These are phyloP conservation scores for Xerocomellus chrysenteron DNA, from an alignment of 768 basidiomycete genomes.

Conservation along the genomic window DNA sequence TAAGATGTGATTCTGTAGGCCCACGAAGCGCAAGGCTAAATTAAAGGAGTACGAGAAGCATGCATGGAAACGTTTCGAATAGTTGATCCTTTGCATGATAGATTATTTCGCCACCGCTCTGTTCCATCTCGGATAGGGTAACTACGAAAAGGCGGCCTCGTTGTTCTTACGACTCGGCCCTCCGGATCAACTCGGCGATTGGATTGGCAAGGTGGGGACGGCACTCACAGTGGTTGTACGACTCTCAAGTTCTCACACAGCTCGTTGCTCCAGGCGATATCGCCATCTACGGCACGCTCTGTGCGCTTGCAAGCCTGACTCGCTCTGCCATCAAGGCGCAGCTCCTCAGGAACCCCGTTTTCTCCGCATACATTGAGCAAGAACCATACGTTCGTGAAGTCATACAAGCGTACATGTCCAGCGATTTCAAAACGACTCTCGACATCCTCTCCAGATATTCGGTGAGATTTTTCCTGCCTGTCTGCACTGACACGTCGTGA, in stretches of 20 bases:
- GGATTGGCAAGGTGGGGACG: slow-evolving; percentile 64
- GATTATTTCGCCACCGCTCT: slow-evolving; percentile 81
- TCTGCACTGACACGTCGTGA: neutral
- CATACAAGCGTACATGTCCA: slow-evolving; percentile 80
- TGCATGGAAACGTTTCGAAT: slow-evolving; percentile 73
- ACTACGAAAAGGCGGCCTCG: slow-evolving; percentile 79
- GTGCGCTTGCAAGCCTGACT: slow-evolving; percentile 74
- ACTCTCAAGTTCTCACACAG: slow-evolving; percentile 23
- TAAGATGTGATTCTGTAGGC: slow-evolving; percentile 13
- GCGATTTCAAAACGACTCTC: slow-evolving; percentile 81
- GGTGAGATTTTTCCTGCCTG: slow-evolving; percentile 38
- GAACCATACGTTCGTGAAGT: slow-evolving; percentile 87
- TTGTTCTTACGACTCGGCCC: slow-evolving; percentile 69
- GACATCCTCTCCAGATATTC: slow-evolving; percentile 72
- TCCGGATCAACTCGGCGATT: slow-evolving; percentile 67
- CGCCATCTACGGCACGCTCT: slow-evolving; percentile 82
- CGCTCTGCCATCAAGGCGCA: slow-evolving; percentile 68
- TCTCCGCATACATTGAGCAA: slow-evolving; percentile 78
- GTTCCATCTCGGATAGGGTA: slow-evolving; percentile 65
- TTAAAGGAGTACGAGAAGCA: slow-evolving; percentile 74
- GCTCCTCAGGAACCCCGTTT: slow-evolving; percentile 66
- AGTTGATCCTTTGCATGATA: neutral
- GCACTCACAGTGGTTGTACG: neutral
- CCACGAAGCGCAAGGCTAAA: slow-evolving; percentile 39
- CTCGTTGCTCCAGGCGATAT: slow-evolving; percentile 81